Conservation (phyloP, 768 basidiomycete species). For the Russula olivacea region DNA sequence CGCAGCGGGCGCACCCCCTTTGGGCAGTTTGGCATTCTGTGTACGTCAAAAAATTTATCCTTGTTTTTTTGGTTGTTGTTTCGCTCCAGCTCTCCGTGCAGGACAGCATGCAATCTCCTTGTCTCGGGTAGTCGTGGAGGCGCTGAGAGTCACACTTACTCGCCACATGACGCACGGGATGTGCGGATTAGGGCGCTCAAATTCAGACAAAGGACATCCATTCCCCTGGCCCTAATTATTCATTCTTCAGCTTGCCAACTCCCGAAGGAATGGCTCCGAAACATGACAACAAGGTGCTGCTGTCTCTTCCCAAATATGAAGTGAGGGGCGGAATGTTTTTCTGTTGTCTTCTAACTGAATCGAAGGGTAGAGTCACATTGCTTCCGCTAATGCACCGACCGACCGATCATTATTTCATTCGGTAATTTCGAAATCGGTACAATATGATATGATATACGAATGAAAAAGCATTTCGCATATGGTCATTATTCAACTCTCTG, state of each 20-base stretch:
- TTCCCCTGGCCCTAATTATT: background rate
- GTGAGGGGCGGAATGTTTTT: background rate
- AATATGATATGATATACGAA: background rate
- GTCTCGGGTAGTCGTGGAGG: background rate
- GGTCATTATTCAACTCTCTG: background rate
- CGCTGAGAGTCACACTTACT: background rate
- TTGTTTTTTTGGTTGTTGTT: background rate
- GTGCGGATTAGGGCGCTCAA: background rate
- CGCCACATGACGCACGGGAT: background rate
- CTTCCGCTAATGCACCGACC: background rate
- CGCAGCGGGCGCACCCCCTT: background rate
- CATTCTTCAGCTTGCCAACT: background rate
- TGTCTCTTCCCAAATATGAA: background rate
- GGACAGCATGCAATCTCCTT: background rate
- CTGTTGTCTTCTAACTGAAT: background rate
- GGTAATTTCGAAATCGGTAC: background rate
- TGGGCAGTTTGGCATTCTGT: background rate
- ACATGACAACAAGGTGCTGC: background rate
- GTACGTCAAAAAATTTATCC: background rate
- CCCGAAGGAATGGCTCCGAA: background rate
- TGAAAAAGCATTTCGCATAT: background rate
- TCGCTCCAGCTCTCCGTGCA: background rate
- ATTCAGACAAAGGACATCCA: background rate
- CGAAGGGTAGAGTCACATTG: background rate
- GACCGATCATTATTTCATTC: background rate